phyloP scores from a whole-genome alignment of 2,329 filamentous ascomycete species.

The Exserohilum turcica region DNA sequence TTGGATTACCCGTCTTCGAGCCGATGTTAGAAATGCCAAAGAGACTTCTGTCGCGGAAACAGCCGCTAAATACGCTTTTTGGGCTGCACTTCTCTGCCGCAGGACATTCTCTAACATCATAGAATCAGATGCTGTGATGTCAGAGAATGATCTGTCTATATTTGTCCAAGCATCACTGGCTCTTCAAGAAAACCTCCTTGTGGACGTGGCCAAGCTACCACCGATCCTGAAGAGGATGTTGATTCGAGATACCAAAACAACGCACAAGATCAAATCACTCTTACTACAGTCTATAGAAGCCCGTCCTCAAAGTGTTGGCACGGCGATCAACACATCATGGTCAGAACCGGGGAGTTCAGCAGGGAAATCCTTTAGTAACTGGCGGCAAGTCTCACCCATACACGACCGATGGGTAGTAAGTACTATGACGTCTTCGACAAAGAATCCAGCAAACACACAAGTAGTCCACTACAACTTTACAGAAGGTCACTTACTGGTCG shows the following conservation, averaged over 20 bases:
- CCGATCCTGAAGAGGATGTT: conserved; percentile 42
- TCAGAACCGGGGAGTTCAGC: conserved; percentile 40
- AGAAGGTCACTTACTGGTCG: conserved; percentile 54
- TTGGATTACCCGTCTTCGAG: conserved; percentile 58
- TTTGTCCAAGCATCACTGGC: conserved; percentile 49
- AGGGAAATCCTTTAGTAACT: conserved; percentile 24
- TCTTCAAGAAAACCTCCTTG: conserved; percentile 54
- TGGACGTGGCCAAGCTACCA: conserved; percentile 44
- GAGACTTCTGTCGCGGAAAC: conserved; percentile 48
- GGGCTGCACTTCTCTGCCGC: conserved; percentile 61
- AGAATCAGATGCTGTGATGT: conserved; percentile 11
- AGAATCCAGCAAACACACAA: conserved; percentile 29
- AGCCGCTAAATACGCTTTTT: conserved; percentile 56
- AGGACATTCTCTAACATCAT: conserved; percentile 50
- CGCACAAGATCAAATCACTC: conserved; percentile 43
- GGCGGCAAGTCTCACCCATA: conserved; percentile 28
- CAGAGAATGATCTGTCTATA: conserved; percentile 18
- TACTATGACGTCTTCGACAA: conserved; percentile 27
- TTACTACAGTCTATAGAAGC: conserved; percentile 46
- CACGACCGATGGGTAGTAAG: conserved; percentile 43
- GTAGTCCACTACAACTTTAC: conserved; percentile 51
- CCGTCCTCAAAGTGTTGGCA: conserved; percentile 33
- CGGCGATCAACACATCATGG: conserved; percentile 52
- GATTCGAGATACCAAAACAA: conserved; percentile 55
- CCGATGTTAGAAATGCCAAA: conserved; percentile 52